Percentiles rank a stretch among this genome's conserved stretches.
Conservation (phyloP, 495 filamentous ascomycete species). For the Tuber indicum region DNA sequence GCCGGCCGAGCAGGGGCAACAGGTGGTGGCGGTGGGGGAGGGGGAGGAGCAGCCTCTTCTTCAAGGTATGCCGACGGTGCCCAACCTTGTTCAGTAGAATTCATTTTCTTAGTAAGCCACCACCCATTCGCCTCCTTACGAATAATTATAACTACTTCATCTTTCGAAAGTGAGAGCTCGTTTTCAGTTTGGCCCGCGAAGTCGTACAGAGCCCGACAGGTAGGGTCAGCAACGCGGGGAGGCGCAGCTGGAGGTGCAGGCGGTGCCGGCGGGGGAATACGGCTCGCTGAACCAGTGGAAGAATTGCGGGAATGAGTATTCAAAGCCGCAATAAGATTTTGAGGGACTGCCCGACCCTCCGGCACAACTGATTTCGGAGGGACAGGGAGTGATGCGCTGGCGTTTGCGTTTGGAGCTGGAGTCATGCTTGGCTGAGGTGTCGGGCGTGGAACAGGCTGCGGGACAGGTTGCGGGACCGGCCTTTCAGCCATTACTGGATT, state of each 20-base stretch:
- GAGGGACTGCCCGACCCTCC: conserved; percentile 44
- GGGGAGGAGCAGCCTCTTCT: conserved; percentile 60
- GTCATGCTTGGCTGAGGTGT: conserved; percentile 39
- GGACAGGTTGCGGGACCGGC: conserved; percentile 43
- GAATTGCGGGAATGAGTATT: conserved; percentile 46
- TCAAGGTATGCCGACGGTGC: conserved; percentile 87
- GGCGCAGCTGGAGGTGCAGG: conserved; percentile 63
- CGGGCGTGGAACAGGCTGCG: conserved; percentile 46
- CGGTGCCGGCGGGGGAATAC: conserved; percentile 63
- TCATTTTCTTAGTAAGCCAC: conserved; percentile 77
- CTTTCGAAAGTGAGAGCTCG: conserved; percentile 68
- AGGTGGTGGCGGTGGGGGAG: conserved; percentile 54
- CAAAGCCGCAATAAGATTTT: conserved; percentile 37
- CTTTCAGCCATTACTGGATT: conserved; percentile 46
- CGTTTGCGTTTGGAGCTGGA: not conserved
- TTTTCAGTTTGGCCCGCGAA: conserved; percentile 72
- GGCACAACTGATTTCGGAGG: conserved; percentile 28
- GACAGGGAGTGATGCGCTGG: conserved; percentile 34
- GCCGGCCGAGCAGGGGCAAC: conserved; percentile 50
- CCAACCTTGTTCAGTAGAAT: conserved; percentile 70
- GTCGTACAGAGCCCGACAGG: conserved; percentile 78
- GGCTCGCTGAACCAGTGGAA: conserved; percentile 48
- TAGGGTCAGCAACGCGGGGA: conserved; percentile 63
- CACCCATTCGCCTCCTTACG: conserved; percentile 90
- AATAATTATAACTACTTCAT: conserved; percentile 74